A percentile compares a stretch with the other conserved stretches of the same genome.
Conservation (phyloP, 2,329 filamentous ascomycete genomes). For the Penicillium palitans region DNA sequence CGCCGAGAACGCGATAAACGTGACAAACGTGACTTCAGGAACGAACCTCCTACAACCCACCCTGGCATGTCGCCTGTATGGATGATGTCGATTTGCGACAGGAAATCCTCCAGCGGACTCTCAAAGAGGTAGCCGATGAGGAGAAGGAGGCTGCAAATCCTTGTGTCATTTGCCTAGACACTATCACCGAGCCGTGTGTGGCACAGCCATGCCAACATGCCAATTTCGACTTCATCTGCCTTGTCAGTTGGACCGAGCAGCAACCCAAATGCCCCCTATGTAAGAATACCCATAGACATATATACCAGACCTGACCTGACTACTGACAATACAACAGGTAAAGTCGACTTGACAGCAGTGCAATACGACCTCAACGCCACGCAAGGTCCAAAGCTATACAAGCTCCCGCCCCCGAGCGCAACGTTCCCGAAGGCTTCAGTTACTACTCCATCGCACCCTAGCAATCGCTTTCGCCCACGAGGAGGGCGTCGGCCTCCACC, state of each 20-base stretch:
- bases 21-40: constrained; percentile 10
- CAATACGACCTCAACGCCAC: constrained; percentile 63
- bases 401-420: constrained; percentile 43
- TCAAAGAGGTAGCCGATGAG: constrained; percentile 45
- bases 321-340: constrained; percentile 42
- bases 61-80: constrained; percentile 32
- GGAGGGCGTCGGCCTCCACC: constrained; percentile 24
- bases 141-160: constrained; percentile 46
- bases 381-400: constrained; percentile 59
- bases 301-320: neutral
- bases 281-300: constrained; percentile 38
- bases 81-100: constrained; percentile 45
- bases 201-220: constrained; percentile 75
- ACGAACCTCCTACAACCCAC: constrained; percentile 2
- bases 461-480: constrained; percentile 17
- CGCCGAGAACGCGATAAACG: constrained; percentile 11
- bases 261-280: constrained; percentile 77
- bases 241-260: constrained; percentile 77
- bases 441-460: constrained; percentile 4
- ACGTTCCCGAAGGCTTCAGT: constrained; percentile 13
- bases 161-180: constrained; percentile 87
- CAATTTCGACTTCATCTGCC: constrained; percentile 82
- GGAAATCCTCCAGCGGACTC: constrained; percentile 47
- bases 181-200: constrained; percentile 69
- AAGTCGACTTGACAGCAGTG: constrained; percentile 58